phyloP scores from a whole-genome alignment of 495 filamentous ascomycete species.

The Sphaerosporella brunnea region DNA sequence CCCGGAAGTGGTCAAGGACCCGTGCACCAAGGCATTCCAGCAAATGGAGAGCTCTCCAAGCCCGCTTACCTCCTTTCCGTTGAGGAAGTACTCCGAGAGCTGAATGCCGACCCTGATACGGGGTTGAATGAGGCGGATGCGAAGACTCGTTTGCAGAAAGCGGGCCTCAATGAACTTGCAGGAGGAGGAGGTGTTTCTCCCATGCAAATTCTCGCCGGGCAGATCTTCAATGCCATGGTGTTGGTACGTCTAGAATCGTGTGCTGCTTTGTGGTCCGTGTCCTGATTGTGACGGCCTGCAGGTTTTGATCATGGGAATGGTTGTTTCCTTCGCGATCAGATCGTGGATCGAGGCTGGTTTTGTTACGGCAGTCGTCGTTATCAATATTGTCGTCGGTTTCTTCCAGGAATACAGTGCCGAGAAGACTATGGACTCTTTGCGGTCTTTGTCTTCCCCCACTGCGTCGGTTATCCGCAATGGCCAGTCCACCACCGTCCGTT shows the following conservation, averaged over 20 bases:
- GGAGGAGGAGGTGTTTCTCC: slow-evolving; percentile 40
- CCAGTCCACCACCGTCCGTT: slow-evolving; percentile 43
- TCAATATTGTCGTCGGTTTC: slow-evolving; percentile 53
- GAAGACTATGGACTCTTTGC: slow-evolving; percentile 58
- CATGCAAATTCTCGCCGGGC: slow-evolving; percentile 40
- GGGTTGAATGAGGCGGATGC: slow-evolving; percentile 42
- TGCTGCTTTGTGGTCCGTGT: background rate
- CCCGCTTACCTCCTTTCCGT: slow-evolving; percentile 48
- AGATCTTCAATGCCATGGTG: slow-evolving; percentile 53
- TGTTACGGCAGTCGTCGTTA: slow-evolving; percentile 43
- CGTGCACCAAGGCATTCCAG: slow-evolving; percentile 12
- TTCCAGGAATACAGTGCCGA: slow-evolving; percentile 54
- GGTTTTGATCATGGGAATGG: slow-evolving; percentile 53
- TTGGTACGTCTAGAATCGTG: slow-evolving; percentile 29
- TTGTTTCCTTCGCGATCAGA: slow-evolving; percentile 47
- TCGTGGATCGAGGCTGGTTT: slow-evolving; percentile 59
- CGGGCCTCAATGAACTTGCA: slow-evolving; percentile 46
- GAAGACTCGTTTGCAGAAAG: slow-evolving; percentile 35
- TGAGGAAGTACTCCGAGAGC: slow-evolving; percentile 38
- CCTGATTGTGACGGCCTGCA: slow-evolving; percentile 22
- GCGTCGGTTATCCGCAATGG: slow-evolving; percentile 62
- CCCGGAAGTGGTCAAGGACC: slow-evolving; percentile 27
- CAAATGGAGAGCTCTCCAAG: slow-evolving; percentile 29
- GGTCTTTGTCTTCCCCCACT: slow-evolving; percentile 50
- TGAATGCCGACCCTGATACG: slow-evolving; percentile 41